phyloP scores from a whole-genome alignment of 2,329 filamentous ascomycete genomes.

The Lecanoromycetidae sp. region DNA sequence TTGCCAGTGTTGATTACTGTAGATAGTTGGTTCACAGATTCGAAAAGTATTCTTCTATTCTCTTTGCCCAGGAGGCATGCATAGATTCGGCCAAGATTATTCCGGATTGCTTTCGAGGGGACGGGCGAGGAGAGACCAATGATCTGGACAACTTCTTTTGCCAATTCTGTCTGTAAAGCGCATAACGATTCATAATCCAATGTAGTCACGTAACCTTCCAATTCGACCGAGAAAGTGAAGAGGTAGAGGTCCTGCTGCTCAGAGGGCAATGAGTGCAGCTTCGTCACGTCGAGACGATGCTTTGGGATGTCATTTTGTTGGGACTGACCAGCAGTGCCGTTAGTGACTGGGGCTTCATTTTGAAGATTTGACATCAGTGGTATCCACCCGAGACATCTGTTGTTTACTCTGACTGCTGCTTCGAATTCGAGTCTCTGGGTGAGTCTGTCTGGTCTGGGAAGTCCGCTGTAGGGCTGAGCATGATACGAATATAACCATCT shows the following conservation, averaged over 20 bases:
- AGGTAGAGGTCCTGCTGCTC: slow-evolving; percentile 96
- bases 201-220: slow-evolving; percentile 65
- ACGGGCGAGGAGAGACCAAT: slow-evolving; percentile 69
- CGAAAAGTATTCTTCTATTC: slow-evolving; percentile 82
- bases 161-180: slow-evolving; percentile 79
- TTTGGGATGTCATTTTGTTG: not conserved
- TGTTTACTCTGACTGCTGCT: not conserved
- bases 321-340: not conserved
- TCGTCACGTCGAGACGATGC: slow-evolving; percentile 65
- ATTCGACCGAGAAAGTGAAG: slow-evolving; percentile 71
- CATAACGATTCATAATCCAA: slow-evolving; percentile 71
- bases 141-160: slow-evolving; percentile 89
- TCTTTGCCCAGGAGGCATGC: slow-evolving; percentile 71
- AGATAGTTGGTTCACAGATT: slow-evolving; percentile 83
- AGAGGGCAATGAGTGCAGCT: slow-evolving; percentile 75
- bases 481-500: no score
- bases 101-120: slow-evolving; percentile 77
- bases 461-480: not conserved
- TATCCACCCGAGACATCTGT: not conserved
- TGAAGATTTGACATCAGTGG: slow-evolving; percentile 12
- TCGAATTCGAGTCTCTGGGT: not conserved
- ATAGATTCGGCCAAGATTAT: slow-evolving; percentile 76
- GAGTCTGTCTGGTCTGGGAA: not conserved
- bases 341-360: slow-evolving; percentile 2
- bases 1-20: slow-evolving; percentile 62